Evolutionary conservation across 2,329 filamentous ascomycete species (phyloP).

Genomic region (Domatiomyces catenatus): DNA sequence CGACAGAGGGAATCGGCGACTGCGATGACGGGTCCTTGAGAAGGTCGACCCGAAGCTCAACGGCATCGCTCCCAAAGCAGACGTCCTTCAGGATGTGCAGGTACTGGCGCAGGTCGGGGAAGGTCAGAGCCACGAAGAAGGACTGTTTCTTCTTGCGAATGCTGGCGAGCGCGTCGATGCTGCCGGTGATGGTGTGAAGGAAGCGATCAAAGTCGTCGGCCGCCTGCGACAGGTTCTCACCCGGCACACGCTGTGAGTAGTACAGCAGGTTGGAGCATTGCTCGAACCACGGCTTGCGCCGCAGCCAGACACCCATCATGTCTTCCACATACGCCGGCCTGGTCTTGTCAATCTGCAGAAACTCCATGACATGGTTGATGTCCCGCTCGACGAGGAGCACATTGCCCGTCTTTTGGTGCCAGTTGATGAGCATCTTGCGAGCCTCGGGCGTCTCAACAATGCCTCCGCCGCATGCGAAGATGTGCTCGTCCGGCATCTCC

Average conservation of each 20-base stretch:
- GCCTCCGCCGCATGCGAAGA: conserved; percentile 89
- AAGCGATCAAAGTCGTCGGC: conserved; percentile 61
- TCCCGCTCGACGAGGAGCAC: conserved; percentile 80
- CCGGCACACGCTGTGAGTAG: conserved; percentile 55
- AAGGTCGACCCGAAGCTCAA: conserved; percentile 86
- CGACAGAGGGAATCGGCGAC: conserved; percentile 45
- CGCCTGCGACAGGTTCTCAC: conserved; percentile 35
- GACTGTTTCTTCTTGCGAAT: conserved; percentile 54
- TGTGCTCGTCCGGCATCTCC: conserved; percentile 57
- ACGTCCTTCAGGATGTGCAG: conserved; percentile 53
- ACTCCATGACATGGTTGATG: conserved; percentile 75
- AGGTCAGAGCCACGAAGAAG: conserved; percentile 84
- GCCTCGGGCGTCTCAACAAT: conserved; percentile 76
- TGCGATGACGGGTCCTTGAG: conserved; percentile 53
- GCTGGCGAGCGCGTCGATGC: conserved; percentile 36
- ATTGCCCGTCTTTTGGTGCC: conserved; percentile 60
- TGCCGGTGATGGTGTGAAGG: conserved; percentile 53
- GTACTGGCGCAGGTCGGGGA: conserved; percentile 55
- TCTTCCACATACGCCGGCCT: conserved; percentile 85
- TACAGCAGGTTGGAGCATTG: conserved; percentile 92
- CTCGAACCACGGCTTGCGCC: conserved; percentile 76
- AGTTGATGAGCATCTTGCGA: conserved; percentile 57
- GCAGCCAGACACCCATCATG: conserved; percentile 78
- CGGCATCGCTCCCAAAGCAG: conserved; percentile 74
- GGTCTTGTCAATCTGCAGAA: conserved; percentile 74